These are phyloP conservation scores for Cokeromyces recurvatus DNA, from an alignment of 371 early-diverging fungal species.

Conservation along the genomic window DNA sequence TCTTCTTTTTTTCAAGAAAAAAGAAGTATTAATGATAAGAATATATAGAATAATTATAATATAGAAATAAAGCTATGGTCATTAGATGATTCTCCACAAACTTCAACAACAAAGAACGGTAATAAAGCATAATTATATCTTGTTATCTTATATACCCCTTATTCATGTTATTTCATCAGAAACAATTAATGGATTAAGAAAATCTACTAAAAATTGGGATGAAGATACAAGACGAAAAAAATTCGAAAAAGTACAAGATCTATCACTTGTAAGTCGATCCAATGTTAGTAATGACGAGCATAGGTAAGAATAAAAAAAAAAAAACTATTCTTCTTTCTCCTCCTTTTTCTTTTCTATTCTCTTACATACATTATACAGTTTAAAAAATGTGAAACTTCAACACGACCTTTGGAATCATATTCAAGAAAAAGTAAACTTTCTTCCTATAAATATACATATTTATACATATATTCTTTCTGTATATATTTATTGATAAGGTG, in stretches of 20 bases:
- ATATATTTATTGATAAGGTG: no score
- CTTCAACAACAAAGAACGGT: no score
- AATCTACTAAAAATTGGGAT: constrained; percentile 13
- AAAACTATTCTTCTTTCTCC: no score
- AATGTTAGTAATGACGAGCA: not conserved
- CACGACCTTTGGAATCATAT: constrained; percentile 12
- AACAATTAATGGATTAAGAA: no score
- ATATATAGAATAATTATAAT: no score
- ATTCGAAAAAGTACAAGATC: constrained; percentile 1
- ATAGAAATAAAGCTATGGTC: no score
- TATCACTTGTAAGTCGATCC: constrained; percentile 14
- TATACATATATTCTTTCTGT: not conserved
- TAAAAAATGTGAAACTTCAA: constrained; percentile 9
- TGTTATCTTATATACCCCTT: not conserved
- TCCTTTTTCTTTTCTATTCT: not conserved
- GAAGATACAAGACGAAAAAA: not conserved
- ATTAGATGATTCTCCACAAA: no score
- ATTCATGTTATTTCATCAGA: not conserved
- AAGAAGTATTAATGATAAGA: no score
- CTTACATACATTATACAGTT: not conserved
- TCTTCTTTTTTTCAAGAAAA: no score
- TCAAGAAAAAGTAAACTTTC: not conserved
- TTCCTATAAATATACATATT: not conserved
- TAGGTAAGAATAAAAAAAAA: constrained; percentile 10
- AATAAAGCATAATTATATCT: no score